Conservation (phyloP, 441 rosid genomes). For the Syzygium syzygioides region DNA sequence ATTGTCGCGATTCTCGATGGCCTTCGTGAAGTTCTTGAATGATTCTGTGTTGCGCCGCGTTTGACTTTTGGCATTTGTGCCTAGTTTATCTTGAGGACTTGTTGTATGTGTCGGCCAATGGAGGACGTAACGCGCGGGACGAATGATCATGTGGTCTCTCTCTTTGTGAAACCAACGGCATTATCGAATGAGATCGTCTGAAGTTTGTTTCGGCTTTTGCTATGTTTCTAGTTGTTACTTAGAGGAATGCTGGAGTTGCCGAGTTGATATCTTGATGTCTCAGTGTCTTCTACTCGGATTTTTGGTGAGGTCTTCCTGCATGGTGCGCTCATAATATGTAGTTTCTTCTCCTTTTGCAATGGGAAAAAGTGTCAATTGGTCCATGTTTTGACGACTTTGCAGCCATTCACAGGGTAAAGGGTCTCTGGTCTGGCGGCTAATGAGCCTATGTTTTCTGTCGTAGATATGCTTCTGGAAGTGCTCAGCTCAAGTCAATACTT, state of each 20-base stretch:
- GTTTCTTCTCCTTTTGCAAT: neutral
- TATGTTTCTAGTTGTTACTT: neutral
- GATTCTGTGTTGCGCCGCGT: neutral
- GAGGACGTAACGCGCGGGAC: neutral
- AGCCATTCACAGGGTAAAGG: neutral
- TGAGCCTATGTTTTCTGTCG: neutral
- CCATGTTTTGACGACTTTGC: neutral
- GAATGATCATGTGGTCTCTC: neutral
- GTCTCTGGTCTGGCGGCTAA: neutral
- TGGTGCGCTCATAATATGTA: neutral
- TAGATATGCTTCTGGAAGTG: neutral
- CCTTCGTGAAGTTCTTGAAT: neutral
- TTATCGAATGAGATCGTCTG: neutral
- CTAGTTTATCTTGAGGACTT: neutral
- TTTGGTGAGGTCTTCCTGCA: neutral
- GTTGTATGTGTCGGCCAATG: neutral
- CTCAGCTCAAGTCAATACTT: neutral
- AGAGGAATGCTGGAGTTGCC: neutral
- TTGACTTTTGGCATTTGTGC: no score
- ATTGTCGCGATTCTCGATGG: neutral
- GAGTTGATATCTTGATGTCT: neutral
- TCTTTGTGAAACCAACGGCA: neutral
- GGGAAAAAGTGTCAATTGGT: neutral
- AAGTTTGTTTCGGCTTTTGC: neutral
- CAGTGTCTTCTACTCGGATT: neutral